These are phyloP conservation scores for Annona squamosa DNA, from an alignment of 164 flowering plant genomes.

Conservation along the genomic window DNA sequence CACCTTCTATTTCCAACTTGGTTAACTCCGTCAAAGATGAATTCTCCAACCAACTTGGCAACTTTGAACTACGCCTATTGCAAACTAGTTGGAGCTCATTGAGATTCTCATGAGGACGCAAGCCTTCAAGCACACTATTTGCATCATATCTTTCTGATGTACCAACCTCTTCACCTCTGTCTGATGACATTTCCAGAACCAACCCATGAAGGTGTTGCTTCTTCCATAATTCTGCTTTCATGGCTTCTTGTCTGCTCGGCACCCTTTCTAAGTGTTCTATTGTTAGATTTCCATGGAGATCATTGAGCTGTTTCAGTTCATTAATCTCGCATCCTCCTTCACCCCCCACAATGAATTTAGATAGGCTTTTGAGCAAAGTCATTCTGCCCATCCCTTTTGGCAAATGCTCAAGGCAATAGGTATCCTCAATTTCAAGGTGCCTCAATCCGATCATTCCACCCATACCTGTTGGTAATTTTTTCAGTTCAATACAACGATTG, in stretches of 20 bases:
- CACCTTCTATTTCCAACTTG: background rate
- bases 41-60: constrained; percentile 5
- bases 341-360: constrained; percentile 1
- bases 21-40: background rate
- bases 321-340: constrained; percentile 1
- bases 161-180: no score
- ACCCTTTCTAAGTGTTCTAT: constrained; percentile 1
- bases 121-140: background rate
- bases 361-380: background rate
- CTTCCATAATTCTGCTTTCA: background rate
- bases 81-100: background rate
- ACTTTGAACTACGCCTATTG: background rate
- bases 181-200: no score
- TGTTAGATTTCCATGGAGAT: background rate
- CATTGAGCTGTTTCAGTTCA: background rate
- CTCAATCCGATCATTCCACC: background rate
- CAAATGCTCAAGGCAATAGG: background rate
- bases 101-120: background rate
- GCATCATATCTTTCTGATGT: no score
- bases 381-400: constrained; percentile 5
- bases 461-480: background rate
- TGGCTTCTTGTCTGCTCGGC: background rate
- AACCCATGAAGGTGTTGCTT: background rate
- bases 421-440: constrained; percentile 2
- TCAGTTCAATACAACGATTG: background rate